Evolutionary conservation across 1,139 yeast genomes (phyloP), one percentile per base, ranked within the genome.

Genomic region (Suhomyces kunorum): DNA sequence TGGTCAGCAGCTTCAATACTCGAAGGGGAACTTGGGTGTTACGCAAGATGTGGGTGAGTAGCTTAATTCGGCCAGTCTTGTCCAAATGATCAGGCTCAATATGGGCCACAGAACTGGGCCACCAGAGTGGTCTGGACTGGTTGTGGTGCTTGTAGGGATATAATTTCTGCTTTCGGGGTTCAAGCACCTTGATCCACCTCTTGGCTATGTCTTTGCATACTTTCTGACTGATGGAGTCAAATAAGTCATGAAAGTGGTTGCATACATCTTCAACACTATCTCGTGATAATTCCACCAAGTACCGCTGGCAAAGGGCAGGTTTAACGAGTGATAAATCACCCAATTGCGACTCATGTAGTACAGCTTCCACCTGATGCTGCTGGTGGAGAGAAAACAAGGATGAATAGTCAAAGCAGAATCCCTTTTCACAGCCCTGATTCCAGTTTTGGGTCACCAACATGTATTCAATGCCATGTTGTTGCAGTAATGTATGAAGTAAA

Each of bases 71-170:
- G 46, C 80, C 82, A 1, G 60, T 61, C 53, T 81, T 84, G 45
- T 69, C 74, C 44, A 85, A 64, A 59, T 85, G 89, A 56, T 85
- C 92, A 0, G 92, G 92, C 51, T 85, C 92, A 36, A 70, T 68
- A 58, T 85, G 92, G 28, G 78, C 67, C 0, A 82, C 77, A 13
- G 49, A 40, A 0, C 30, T 30, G 0, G 92, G 92, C 94, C 92
- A 85, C 90, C 92, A 84, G 1, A 54, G 54, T 0, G 92, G 92
- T 46, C 68, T 76, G 8, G 78, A 52, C 1, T 28, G 38, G 11
- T 71, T 71, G 3, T 77, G 80, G 14, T 56, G 52, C 43, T 79
- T 83, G 56, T 85, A 85, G 0, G 92, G 92, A 49, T 59, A 75
- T 16, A 64, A 59, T 1, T 84, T 72, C 58, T 84, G 89, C 51